Evolutionary conservation across 306 rosid species (phyloP).

Genomic region (Malus asiatica): DNA sequence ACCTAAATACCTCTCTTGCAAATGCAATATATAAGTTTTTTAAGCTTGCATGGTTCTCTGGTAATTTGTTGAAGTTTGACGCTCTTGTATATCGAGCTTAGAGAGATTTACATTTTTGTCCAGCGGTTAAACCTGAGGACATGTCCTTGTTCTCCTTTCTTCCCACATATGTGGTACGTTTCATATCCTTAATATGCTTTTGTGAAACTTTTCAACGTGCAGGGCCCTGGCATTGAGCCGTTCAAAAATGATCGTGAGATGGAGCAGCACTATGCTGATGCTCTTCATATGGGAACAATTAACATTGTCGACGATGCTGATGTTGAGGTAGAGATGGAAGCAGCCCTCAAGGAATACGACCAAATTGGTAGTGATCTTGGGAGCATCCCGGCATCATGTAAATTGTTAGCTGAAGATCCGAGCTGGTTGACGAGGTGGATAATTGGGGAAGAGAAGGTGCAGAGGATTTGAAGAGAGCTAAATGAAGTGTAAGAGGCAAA

Average conservation of each 20-base stretch:
- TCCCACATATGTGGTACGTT: not conserved
- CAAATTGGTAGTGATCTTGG: constrained; percentile 82
- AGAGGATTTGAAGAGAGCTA: constrained; percentile 25
- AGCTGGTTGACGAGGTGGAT: constrained; percentile 94
- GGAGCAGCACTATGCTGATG: constrained; percentile 72
- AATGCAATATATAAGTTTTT: not conserved
- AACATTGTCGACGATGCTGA: constrained; percentile 43
- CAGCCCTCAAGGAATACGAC: constrained; percentile 66
- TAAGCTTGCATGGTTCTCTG: not conserved
- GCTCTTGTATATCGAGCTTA: not conserved
- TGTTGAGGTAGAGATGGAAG: constrained; percentile 72
- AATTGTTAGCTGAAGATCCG: constrained; percentile 62
- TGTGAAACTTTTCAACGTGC: constrained; percentile 16
- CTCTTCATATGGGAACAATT: constrained; percentile 41
- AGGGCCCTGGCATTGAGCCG: constrained; percentile 70
- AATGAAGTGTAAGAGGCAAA: too few relatives aligned
- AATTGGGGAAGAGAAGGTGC: constrained; percentile 65
- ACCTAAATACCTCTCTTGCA: not conserved
- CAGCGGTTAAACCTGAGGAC: not conserved
- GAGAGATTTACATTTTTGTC: not conserved
- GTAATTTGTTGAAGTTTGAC: not conserved
- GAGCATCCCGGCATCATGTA: constrained; percentile 61
- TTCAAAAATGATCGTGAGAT: constrained; percentile 52
- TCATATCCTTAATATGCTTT: not conserved
- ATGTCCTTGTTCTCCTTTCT: not conserved